These are phyloP conservation scores for Arthrinium phaeospermum DNA, from an alignment of 2,329 filamentous ascomycete species.

Conservation along the genomic window DNA sequence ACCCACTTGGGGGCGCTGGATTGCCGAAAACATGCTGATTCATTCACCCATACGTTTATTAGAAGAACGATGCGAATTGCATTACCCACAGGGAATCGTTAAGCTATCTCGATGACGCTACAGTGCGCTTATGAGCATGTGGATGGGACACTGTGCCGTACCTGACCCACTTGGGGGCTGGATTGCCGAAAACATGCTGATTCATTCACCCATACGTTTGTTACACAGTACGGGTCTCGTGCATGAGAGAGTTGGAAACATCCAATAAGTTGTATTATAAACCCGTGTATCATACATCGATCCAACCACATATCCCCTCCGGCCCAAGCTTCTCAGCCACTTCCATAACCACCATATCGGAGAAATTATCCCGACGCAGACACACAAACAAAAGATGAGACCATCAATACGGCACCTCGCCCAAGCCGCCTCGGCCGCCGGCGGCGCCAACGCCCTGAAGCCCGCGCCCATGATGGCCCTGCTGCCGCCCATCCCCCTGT, in stretches of 20 bases:
- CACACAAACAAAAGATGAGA: conserved; percentile 33
- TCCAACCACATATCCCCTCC: no score
- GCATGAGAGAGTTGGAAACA: not conserved
- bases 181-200: conserved; percentile 2
- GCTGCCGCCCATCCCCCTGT: conserved; percentile 86
- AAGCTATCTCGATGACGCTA: not conserved
- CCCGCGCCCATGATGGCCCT: conserved; percentile 63
- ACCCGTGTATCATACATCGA: not conserved
- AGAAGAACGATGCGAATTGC: not conserved
- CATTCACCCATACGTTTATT: no score
- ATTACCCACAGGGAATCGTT: not conserved
- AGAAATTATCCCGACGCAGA: not conserved
- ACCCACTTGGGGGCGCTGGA: not conserved
- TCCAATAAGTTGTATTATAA: not conserved
- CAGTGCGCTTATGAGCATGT: not conserved
- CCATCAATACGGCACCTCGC: conserved; percentile 40
- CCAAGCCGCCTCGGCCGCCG: conserved; percentile 38
- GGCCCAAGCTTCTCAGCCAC: no score
- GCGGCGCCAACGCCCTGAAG: conserved; percentile 38
- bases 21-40: conserved; percentile 1
- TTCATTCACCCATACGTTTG: not conserved
- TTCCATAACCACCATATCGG: not conserved
- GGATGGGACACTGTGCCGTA: not conserved
- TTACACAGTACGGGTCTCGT: not conserved
- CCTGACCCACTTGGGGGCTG: not conserved